Base-by-base conservation (phyloP, 192 early-diverging fungal genomes). In the Coemansia sp. region DNA sequence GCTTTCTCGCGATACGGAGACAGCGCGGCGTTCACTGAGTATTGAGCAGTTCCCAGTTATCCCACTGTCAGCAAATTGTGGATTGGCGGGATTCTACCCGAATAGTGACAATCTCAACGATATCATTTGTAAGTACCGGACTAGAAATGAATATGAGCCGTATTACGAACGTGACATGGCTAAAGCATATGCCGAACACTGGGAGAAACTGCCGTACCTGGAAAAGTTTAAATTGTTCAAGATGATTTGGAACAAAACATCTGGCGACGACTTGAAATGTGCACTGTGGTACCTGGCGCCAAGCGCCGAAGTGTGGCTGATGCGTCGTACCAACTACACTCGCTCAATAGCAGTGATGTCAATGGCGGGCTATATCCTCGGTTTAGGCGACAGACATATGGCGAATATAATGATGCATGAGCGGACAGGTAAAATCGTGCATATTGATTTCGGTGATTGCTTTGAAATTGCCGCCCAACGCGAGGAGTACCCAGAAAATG, bases 391-490 rank as follows among this genome's bases (percentile, higher is more conserved):
- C 82, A 85, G 98, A 13, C 98, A 99, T 79, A 95, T 95, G 17
- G 96, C 98, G 13, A 99, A 99, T 72, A 84, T 99, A 41, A 97
- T 99, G 94, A 79, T 99, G 45, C 91, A 98, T 67, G 78, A 92
- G n/a, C 89, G 88, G 31, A 93, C 93, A 11, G 98, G 96, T 73
- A 97, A 98, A 70, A 89, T 98, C 8, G 91, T 99, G 21, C 98
- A 99, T 64, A 98, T 99, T 71, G 98, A 99, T 81, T 95, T 98
- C 80, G 96, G 97, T 40, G 95, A 97, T 72, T 98, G 96, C 83
- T 98, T 98, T 64, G 96, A 98, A 87, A 91, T 98, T 45, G 95
- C 98, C 4, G 93, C 94, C 87, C 92, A 96, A 66, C 91, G 98
- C 56, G 95, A 98, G 42, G 93, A 96, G 70, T 98, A 90, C 87